These are phyloP conservation scores for Syzygium aqueum DNA, from an alignment of 345 rosid genomes.

Conservation along the genomic window DNA sequence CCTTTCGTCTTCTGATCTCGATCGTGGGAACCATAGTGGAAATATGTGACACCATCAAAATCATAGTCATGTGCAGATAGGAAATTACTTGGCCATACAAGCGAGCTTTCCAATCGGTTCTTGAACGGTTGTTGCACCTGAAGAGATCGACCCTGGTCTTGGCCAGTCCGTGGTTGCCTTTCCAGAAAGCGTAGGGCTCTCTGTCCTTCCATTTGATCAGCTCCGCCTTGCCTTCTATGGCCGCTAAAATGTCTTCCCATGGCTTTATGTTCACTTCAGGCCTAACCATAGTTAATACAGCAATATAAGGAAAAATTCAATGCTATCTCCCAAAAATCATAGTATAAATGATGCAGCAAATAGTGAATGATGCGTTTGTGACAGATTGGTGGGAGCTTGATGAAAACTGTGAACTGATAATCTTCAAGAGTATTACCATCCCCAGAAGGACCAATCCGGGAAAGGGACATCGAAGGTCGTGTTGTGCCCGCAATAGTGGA, in stretches of 20 bases:
- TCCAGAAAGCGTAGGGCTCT: constrained; percentile 32
- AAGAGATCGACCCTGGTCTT: constrained; percentile 14
- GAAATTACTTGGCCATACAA: constrained; percentile 1
- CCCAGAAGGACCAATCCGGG: constrained; percentile 85
- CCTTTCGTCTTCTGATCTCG: neutral
- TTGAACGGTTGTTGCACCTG: constrained; percentile 11
- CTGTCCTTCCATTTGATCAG: constrained; percentile 16
- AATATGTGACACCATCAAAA: neutral
- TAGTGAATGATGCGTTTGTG: constrained; percentile 37
- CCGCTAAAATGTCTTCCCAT: constrained; percentile 13
- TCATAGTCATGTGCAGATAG: neutral
- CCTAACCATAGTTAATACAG: neutral
- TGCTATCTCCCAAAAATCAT: constrained; percentile 37
- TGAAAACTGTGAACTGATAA: neutral
- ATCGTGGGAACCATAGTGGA: neutral
- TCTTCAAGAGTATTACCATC: constrained; percentile 43
- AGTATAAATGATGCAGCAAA: neutral
- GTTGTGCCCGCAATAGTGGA: constrained; percentile 17
- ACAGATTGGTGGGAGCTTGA: constrained; percentile 29
- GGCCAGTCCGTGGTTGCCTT: constrained; percentile 25
- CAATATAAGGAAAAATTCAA: neutral
- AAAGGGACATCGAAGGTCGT: constrained; percentile 33
- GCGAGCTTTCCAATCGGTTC: constrained; percentile 21
- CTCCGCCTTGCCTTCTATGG: constrained; percentile 13
- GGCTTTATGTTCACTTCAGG: constrained; percentile 26